phyloP scores from a whole-genome alignment of 163 green algal species.

The Chlamydomonas reinhardtii region DNA sequence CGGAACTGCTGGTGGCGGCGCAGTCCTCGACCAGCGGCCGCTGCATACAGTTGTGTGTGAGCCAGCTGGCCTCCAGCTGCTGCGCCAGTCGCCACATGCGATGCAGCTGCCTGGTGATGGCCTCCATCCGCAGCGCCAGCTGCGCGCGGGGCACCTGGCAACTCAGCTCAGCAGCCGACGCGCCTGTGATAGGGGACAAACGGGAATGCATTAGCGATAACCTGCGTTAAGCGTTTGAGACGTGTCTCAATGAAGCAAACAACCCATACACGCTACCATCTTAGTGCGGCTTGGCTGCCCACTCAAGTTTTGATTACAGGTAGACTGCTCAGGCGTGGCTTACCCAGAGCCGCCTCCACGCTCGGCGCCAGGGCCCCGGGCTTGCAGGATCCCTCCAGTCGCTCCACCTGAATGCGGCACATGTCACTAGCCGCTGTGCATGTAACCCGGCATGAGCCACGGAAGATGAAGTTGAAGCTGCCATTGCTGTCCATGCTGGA shows the following conservation, averaged over 20 bases:
- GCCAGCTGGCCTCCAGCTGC: slow-evolving; percentile 35
- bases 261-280: too few relatives aligned
- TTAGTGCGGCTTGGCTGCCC: too few relatives aligned
- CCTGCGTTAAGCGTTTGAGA: too few relatives aligned
- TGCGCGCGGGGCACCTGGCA: slow-evolving; percentile 7
- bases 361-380: neutral
- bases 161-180: neutral
- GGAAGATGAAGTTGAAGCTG: slow-evolving; percentile 14
- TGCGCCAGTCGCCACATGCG: neutral
- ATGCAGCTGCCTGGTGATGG: slow-evolving; percentile 12
- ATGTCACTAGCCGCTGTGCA: neutral
- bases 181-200: neutral
- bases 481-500: slow-evolving; percentile 4
- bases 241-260: too few relatives aligned
- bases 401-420: neutral
- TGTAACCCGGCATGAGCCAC: neutral
- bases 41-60: slow-evolving; percentile 35
- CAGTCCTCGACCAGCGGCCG: neutral
- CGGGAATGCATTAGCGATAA: too few relatives aligned
- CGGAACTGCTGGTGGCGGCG: neutral
- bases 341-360: neutral
- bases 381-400: neutral
- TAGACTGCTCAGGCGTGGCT: neutral
- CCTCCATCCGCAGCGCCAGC: slow-evolving; percentile 8
- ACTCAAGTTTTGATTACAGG: too few relatives aligned